Evolutionary conservation across 495 filamentous ascomycete species (phyloP), one percentile per base, ranked within the genome.

Genomic region (Neurospora sp.): DNA sequence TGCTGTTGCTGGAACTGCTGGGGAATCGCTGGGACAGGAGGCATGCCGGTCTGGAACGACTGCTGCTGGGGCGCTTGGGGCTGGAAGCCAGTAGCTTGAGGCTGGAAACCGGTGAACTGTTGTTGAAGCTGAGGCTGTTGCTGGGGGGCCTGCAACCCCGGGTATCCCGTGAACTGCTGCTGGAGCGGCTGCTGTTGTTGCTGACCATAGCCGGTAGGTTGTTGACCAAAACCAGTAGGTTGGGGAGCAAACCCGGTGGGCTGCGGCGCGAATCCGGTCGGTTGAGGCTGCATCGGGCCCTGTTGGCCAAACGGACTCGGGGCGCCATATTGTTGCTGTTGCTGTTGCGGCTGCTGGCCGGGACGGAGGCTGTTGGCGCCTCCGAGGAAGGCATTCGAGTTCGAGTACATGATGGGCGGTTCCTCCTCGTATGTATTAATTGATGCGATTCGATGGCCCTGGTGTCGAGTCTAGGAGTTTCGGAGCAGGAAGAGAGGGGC

Each of bases 351-450:
- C 54, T 86, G 88, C 76, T 86, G 88, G 69, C 89, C 91, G 10
- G 93, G 92, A 74, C 92, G 93, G 80, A 88, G 85, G 83, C 84
- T 90, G 82, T 90, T 92, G 81, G 85, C 88, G 83, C 90, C 90
- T 78, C 93, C 92, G 74, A 96, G 85, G 80, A 90, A 97, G 70
- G 92, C 90, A 85, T 90, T 94, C 73, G 93, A 92, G 79, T 91
- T 92, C 54, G 94, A 94, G 85, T 90, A 97, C 94, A 97, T 97
- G 84, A 81, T 74, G 69, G 37, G 73, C 40, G 69, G 13, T 19
- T 19, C 28, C 54, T 66, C 54, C 28, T 66, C 28, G 54, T 66
- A 17, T 34, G 28, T 66, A 34, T 66, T 66, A 34, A 15, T 59
- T 28, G 11, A 59, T 59, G 48, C 21, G 21, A 59, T 28, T 59